Percentiles rank a stretch among this genome's conserved stretches.
Evolutionary conservation across 108 stramenopile species (phyloP).

Genomic region (Cyclotella cryptica): DNA sequence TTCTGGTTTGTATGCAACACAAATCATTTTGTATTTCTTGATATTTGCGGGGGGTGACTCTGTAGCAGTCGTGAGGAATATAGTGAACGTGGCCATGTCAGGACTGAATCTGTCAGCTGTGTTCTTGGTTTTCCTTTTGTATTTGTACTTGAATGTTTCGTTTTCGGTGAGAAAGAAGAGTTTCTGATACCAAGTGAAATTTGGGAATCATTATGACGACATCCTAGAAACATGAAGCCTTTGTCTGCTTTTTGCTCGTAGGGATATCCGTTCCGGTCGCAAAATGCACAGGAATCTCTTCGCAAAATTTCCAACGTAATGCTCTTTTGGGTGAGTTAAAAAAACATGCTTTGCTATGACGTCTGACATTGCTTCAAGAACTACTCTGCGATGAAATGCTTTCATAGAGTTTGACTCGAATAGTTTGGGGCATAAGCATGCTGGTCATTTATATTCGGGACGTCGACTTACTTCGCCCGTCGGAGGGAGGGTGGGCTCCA

Average conservation of each 20-base stretch:
- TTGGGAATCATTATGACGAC: background rate
- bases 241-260: background rate
- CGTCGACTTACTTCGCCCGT: slow-evolving; percentile 64
- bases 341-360: too few relatives aligned
- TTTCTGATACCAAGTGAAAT: background rate
- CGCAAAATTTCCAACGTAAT: slow-evolving; percentile 58
- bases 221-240: background rate
- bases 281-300: slow-evolving; percentile 44
- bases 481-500: slow-evolving; percentile 66
- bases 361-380: background rate
- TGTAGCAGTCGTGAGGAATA: slow-evolving; percentile 57
- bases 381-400: background rate
- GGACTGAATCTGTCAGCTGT: slow-evolving; percentile 81
- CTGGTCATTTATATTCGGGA: slow-evolving; percentile 60
- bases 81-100: slow-evolving; percentile 80
- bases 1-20: slow-evolving; percentile 70
- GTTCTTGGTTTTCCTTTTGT: slow-evolving; percentile 68
- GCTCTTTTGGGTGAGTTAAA: slow-evolving; percentile 52
- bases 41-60: slow-evolving; percentile 72
- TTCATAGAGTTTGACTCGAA: slow-evolving; percentile 47
- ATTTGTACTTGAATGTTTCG: slow-evolving; percentile 73
- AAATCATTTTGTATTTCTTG: slow-evolving; percentile 79
- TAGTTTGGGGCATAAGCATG: slow-evolving; percentile 70
- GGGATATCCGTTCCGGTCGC: slow-evolving; percentile 64
- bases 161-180: slow-evolving; percentile 63